A percentile compares a stretch with the other conserved stretches of the same genome.
phyloP scores from a whole-genome alignment of 352 stramenopile genomes.

The Thraustochytrium sp. region DNA sequence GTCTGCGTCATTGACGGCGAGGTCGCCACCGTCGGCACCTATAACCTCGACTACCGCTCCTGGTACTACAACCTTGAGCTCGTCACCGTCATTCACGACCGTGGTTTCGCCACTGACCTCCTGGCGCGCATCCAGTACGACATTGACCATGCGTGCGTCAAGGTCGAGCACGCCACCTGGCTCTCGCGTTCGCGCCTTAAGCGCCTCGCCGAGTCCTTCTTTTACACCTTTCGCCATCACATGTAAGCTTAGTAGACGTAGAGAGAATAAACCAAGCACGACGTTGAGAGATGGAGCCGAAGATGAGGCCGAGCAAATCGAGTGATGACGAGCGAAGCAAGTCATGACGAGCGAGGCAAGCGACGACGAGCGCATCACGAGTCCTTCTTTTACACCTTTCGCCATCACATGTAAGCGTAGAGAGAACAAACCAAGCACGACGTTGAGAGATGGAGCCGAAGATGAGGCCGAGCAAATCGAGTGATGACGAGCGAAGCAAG shows the following conservation, averaged over 20 bases:
- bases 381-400: constrained; percentile 32
- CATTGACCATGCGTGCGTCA: constrained; percentile 24
- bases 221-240: constrained; percentile 34
- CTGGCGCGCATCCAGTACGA: constrained; percentile 20
- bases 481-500: too few relatives aligned
- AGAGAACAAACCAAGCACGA: too few relatives aligned
- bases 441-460: too few relatives aligned
- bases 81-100: constrained; percentile 35
- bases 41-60: constrained; percentile 38
- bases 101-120: background rate
- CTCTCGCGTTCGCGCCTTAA: background rate
- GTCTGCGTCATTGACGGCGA: constrained; percentile 25
- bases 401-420: constrained; percentile 41
- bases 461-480: too few relatives aligned
- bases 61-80: constrained; percentile 43
- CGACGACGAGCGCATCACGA: too few relatives aligned
- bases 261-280: too few relatives aligned
- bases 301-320: too few relatives aligned
- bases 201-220: constrained; percentile 11
- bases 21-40: constrained; percentile 20
- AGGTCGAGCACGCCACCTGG: constrained; percentile 2
- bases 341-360: too few relatives aligned
- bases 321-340: too few relatives aligned
- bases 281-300: too few relatives aligned
- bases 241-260: constrained; percentile 45